Evolutionary conservation across 352 stramenopile species (phyloP).

Genomic region (Thalassiosira delicatula): DNA sequence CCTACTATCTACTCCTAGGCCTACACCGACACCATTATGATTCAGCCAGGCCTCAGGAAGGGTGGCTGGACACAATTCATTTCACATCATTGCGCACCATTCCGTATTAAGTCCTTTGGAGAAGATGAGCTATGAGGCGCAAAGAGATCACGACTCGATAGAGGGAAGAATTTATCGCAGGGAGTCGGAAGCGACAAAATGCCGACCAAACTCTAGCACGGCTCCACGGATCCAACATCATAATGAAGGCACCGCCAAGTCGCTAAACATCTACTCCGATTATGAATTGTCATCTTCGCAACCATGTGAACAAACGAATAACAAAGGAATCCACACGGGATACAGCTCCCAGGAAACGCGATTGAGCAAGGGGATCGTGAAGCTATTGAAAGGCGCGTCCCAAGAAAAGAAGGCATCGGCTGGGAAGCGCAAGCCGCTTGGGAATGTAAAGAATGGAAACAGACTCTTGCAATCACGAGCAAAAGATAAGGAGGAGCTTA

Average conservation of each 20-base stretch:
- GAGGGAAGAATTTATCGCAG: too few species aligned
- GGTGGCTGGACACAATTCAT: too few species aligned
- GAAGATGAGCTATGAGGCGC: too few species aligned
- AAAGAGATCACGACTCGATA: too few species aligned
- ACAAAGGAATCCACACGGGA: conserved; percentile 10
- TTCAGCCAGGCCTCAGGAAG: too few species aligned
- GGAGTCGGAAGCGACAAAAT: too few species aligned
- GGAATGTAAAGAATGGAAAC: conserved; percentile 17
- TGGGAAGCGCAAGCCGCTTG: conserved; percentile 33
- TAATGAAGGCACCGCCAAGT: background rate
- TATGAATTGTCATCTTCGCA: conserved; percentile 2
- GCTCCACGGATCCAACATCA: too few species aligned
- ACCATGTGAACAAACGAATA: background rate
- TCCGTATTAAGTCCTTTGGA: too few species aligned
- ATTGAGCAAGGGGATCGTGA: conserved; percentile 21
- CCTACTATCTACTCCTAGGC: too few species aligned
- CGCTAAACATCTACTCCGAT: background rate
- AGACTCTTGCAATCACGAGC: conserved; percentile 19
- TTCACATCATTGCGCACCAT: too few species aligned
- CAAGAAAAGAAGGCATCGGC: conserved; percentile 28
- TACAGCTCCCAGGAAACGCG: background rate
- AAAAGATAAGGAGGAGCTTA: conserved; percentile 29
- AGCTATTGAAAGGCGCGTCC: conserved; percentile 34
- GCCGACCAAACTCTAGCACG: too few species aligned
- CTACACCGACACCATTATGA: too few species aligned